Base-by-base conservation (phyloP, 768 basidiomycete genomes). In the Pleurotus citrinopileatus region DNA sequence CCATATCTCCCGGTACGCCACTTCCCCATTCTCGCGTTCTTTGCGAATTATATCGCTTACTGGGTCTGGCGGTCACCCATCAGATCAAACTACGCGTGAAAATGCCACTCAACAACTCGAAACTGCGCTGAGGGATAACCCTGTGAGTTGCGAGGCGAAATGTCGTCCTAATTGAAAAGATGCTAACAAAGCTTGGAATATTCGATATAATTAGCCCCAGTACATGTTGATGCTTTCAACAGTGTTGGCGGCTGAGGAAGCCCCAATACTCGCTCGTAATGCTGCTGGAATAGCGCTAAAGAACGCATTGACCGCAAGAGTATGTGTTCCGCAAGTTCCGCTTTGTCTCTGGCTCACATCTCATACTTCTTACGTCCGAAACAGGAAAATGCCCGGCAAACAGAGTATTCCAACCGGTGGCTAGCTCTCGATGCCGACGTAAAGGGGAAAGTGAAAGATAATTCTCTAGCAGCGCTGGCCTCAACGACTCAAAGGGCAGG, bases 251-350 rank as follows among this genome's bases (percentile, higher is more conserved):
- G 87, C 93, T 61, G 92, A 94, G 67, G 73, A 59, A 40, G 80
- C 80, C 4, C 75, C 80, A 12, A 63, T 85, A 28, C 86, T 93
- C 67, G 82, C 95, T 50, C 81, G 97, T 60, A 96, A 91, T 65
- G 94, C 96, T n/a, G 95, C 97, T 20, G 94, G 93, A 67, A 79
- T 99, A 48, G 95, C 96, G 17, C 77, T 99, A 71, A 99, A 98
- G 82, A 99, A 99, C 70, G 83, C 94, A 56, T 72, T 99, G 55
- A 82, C 87, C 28, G 93, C 95, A 57, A 79, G 92, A 63, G 96
- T 98, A 75, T 71, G 91, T 74, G 20, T 63, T 59, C 63, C 8
- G n/a, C 54, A n/a, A 40, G 38, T 53, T 52, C 40, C 53, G 56
- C 57, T 55, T 51, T 52, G 45, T 50, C 48, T 59, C 62, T 59